Evolutionary conservation across 495 filamentous ascomycete genomes (phyloP), one percentile per base, ranked within the genome.

Genomic region (Articulospora tetracladia): DNA sequence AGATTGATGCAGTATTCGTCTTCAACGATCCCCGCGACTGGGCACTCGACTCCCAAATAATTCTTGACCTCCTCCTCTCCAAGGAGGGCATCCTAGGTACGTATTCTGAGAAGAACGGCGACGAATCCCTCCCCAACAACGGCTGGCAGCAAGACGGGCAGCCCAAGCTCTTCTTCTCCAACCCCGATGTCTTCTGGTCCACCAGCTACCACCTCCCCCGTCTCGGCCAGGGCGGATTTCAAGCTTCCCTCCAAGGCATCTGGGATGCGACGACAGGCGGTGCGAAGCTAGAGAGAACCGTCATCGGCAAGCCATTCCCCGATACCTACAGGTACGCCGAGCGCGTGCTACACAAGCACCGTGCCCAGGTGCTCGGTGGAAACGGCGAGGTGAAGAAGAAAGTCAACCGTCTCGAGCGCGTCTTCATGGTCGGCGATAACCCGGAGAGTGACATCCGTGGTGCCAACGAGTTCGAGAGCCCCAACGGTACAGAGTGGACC

Each of bases 371-470:
- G 28, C 71, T 78, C 58, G 68, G 69, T 24, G 52, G 32, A 41
- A 60, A 65, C 3, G 41, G 47, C 17, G 68, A 66, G 17, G 62
- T 70, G 34, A 60, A 64, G 20, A 60, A 54, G 26, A 68, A 70
- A 23, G 56, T 68, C 13, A 57, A 24, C 46, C 19, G 30, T 20
- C 68, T 96, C 59, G 72, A 74, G 66, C 81, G 77, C 22, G 90
- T 99, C 4, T 98, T 95, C 67, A 97, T 98, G 93, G 80, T 99
- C n/a, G 94, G 94, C 0, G 94, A 99, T 66, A 99, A 98, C 64
- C 93, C 94, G 0, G 90, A 90, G 68, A 90, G 85, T 27, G 94
- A 99, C 72, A 95, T 99, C 59, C 74, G 79, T 13, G 94, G 95
- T n/a, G 93, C 90, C 24, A 98, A 97, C 66, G 77, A 77, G 28